Percentiles rank a stretch among this genome's conserved stretches.
Conservation (phyloP, 2,329 filamentous ascomycete genomes). For the Aspergillus felis region DNA sequence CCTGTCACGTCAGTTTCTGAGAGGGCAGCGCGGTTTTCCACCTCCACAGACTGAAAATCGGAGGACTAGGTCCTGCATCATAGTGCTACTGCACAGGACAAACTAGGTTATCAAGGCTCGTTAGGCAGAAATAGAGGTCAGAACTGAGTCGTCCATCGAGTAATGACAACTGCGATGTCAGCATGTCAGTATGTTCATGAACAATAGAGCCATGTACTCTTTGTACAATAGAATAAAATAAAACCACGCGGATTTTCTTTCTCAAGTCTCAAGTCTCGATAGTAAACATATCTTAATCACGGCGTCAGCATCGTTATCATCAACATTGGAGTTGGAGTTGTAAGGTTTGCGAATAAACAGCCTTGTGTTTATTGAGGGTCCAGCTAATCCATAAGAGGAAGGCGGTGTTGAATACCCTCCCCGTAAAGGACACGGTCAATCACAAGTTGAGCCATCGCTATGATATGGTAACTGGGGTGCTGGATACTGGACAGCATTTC, state of each 20-base stretch:
- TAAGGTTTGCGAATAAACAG: not conserved
- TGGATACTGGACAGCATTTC: slow-evolving; percentile 6
- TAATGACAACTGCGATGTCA: not conserved
- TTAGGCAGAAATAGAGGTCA: slow-evolving; percentile 6
- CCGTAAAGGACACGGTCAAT: slow-evolving; percentile 38
- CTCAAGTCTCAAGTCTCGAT: not conserved
- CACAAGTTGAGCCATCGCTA: slow-evolving; percentile 26
- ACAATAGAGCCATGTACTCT: not conserved
- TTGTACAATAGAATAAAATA: not conserved
- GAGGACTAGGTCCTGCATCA: not conserved
- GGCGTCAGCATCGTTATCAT: not conserved
- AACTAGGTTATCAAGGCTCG: not conserved
- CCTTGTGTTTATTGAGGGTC: not conserved
- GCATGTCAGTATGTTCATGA: not conserved
- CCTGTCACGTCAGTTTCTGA: not conserved
- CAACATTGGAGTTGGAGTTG: too few species aligned
- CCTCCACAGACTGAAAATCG: not conserved
- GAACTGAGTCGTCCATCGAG: not conserved
- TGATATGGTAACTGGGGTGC: slow-evolving; percentile 23
- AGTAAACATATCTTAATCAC: not conserved
- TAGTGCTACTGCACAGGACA: not conserved
- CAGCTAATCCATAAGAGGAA: slow-evolving; percentile 10
- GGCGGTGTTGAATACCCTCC: slow-evolving; percentile 22
- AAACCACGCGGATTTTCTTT: not conserved
- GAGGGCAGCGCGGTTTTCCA: not conserved